These are phyloP conservation scores for Diplotaxis tenuifolia DNA, from an alignment of 345 rosid species.

Conservation along the genomic window DNA sequence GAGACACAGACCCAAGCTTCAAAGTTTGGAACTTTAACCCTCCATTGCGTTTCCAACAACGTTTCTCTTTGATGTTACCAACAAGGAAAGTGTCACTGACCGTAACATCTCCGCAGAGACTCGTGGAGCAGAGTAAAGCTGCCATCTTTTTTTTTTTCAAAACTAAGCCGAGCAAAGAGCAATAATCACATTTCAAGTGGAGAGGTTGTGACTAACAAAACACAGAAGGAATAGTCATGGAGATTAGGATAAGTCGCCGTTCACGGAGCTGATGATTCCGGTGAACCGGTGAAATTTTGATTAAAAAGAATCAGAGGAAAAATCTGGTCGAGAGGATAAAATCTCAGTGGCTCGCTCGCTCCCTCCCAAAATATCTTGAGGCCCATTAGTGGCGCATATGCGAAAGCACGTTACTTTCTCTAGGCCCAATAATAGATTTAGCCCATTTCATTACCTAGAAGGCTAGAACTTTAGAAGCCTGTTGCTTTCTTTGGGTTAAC, in stretches of 20 bases:
- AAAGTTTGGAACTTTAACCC: conserved; percentile 40
- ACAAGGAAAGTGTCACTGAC: conserved; percentile 30
- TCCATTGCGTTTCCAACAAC: conserved; percentile 29
- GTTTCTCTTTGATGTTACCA: conserved; percentile 18
- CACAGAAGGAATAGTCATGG: background rate
- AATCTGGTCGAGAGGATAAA: conserved; percentile 28
- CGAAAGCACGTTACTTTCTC: background rate
- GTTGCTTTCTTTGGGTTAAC: background rate
- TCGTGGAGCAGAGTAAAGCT: conserved; percentile 46
- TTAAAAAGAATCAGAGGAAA: background rate
- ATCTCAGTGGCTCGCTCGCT: conserved; percentile 6
- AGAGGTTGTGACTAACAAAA: background rate
- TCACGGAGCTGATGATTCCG: conserved; percentile 15
- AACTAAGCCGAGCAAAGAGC: conserved; percentile 15
- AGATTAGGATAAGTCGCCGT: background rate
- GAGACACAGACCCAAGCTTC: conserved; percentile 36
- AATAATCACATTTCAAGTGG: conserved; percentile 25
- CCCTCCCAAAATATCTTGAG: conserved; percentile 17
- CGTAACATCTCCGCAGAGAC: conserved; percentile 36
- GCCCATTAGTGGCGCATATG: conserved; percentile 5
- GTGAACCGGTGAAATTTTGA: conserved; percentile 1
- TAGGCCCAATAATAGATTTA: background rate
- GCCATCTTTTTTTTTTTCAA: conserved; percentile 36
- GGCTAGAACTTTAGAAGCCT: too few species aligned
- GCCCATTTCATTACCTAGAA: background rate